These are phyloP conservation scores for Pseudonitzschia multistriata DNA, from an alignment of 108 stramenopile species.

Conservation along the genomic window DNA sequence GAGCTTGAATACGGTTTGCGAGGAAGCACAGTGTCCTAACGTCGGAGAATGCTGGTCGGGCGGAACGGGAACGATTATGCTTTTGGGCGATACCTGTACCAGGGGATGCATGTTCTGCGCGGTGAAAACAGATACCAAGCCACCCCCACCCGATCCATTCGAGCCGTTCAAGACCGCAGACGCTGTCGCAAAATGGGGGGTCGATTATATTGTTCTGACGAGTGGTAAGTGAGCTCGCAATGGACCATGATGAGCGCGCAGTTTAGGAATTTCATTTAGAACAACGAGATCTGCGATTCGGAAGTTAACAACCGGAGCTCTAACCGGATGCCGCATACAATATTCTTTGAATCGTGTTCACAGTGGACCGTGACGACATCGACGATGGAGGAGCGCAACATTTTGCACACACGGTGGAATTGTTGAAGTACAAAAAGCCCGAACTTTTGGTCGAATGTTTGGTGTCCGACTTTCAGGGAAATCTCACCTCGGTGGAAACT, in stretches of 20 bases:
- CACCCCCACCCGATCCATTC: slow-evolving; percentile 93
- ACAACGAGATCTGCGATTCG: too few species aligned
- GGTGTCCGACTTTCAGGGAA: slow-evolving; percentile 95
- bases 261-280: too few species aligned
- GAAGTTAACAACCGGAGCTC: too few species aligned
- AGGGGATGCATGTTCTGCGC: slow-evolving; percentile 98
- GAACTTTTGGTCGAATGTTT: slow-evolving; percentile 94
- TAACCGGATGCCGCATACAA: too few species aligned
- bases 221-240: slow-evolving; percentile 41
- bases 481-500: slow-evolving; percentile 60
- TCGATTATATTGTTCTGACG: slow-evolving; percentile 98
- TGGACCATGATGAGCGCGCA: too few species aligned
- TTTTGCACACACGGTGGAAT: slow-evolving; percentile 91
- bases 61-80: slow-evolving; percentile 99
- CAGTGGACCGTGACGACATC: slow-evolving; percentile 95
- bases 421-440: slow-evolving; percentile 89
- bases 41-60: slow-evolving; percentile 99
- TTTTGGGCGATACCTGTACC: slow-evolving; percentile 98
- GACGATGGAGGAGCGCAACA: slow-evolving; percentile 93
- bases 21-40: slow-evolving; percentile 99
- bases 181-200: slow-evolving; percentile 93
- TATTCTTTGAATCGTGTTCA: not conserved
- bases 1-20: slow-evolving; percentile 93
- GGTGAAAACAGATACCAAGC: slow-evolving; percentile 89
- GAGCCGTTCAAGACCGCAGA: slow-evolving; percentile 96